These are phyloP conservation scores for Aspergillus tubingensis DNA, from an alignment of 2,329 filamentous ascomycete genomes.

Conservation along the genomic window DNA sequence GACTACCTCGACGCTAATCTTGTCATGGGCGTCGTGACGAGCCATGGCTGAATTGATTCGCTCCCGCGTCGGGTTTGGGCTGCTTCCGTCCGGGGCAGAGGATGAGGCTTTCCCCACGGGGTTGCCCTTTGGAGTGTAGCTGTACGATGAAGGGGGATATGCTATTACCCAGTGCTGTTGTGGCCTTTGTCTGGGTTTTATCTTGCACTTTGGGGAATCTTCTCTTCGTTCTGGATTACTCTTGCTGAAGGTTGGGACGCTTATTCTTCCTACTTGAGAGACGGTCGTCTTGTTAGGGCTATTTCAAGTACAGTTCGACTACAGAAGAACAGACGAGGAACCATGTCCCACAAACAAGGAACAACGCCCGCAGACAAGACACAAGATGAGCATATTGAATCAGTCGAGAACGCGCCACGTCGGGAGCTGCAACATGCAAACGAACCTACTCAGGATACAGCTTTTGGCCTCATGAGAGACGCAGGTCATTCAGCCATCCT, in stretches of 20 bases:
- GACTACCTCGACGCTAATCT: background rate
- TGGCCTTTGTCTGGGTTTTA: background rate
- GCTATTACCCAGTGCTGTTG: background rate
- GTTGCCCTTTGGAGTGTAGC: slow-evolving; percentile 7
- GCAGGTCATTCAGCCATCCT: slow-evolving; percentile 51
- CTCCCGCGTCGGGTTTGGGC: slow-evolving; percentile 15
- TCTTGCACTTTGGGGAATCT: background rate
- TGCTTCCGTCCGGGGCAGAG: slow-evolving; percentile 18
- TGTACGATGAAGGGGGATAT: background rate
- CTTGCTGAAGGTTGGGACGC: background rate
- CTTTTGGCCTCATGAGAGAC: slow-evolving; percentile 52
- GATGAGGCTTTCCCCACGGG: slow-evolving; percentile 31
- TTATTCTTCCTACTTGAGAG: background rate
- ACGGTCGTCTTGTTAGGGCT: background rate
- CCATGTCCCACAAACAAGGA: slow-evolving; percentile 25
- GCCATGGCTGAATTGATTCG: background rate
- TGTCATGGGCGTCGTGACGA: background rate
- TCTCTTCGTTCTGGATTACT: background rate
- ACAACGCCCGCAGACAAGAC: slow-evolving; percentile 16
- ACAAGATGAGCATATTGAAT: slow-evolving; percentile 32
- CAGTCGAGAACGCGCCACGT: slow-evolving; percentile 19
- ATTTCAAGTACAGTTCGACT: background rate
- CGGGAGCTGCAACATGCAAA: background rate
- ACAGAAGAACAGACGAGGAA: slow-evolving; percentile 11
- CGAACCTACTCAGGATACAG: slow-evolving; percentile 45